Conservation (phyloP, 2,329 filamentous ascomycete species). For the Exserohilum rostratum region DNA sequence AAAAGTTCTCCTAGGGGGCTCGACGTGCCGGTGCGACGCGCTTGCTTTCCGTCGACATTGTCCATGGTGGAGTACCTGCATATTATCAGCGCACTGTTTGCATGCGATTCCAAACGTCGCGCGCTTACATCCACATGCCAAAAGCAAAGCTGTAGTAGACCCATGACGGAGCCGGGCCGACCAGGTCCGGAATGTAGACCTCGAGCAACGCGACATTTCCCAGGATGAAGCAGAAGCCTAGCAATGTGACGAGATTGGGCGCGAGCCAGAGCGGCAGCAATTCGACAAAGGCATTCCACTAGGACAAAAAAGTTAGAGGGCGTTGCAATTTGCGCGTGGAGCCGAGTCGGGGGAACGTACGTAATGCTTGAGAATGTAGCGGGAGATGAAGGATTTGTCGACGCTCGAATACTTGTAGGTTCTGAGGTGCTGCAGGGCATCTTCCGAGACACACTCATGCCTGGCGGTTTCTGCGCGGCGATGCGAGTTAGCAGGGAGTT, state of each 20-base stretch:
- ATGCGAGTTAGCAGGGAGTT: constrained; percentile 18
- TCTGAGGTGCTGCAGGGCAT: constrained; percentile 88
- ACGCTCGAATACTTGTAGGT: constrained; percentile 97
- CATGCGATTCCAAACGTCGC: neutral
- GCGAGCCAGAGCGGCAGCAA: constrained; percentile 94
- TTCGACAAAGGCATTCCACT: constrained; percentile 98
- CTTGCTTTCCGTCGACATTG: constrained; percentile 98
- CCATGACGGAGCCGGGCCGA: constrained; percentile 89
- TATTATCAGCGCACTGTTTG: constrained; percentile 17
- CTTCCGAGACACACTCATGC: constrained; percentile 79
- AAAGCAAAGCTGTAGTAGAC: constrained; percentile 95
- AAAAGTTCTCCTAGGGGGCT: constrained; percentile 95
- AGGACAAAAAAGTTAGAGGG: constrained; percentile 37
- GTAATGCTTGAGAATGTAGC: constrained; percentile 93
- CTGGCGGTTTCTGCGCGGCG: constrained; percentile 62
- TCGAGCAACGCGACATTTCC: constrained; percentile 78
- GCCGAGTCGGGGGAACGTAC: constrained; percentile 64
- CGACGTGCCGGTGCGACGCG: constrained; percentile 89
- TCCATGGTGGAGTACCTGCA: constrained; percentile 89
- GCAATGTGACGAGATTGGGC: constrained; percentile 94
- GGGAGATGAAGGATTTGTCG: constrained; percentile 91
- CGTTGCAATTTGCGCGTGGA: constrained; percentile 9
- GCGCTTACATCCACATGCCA: constrained; percentile 86
- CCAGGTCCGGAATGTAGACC: constrained; percentile 84
- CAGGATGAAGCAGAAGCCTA: constrained; percentile 94